Percentiles rank a stretch among this genome's conserved stretches.
Evolutionary conservation across 257 asterid species (phyloP).

Genomic region (Schizonepeta tenuifolia): DNA sequence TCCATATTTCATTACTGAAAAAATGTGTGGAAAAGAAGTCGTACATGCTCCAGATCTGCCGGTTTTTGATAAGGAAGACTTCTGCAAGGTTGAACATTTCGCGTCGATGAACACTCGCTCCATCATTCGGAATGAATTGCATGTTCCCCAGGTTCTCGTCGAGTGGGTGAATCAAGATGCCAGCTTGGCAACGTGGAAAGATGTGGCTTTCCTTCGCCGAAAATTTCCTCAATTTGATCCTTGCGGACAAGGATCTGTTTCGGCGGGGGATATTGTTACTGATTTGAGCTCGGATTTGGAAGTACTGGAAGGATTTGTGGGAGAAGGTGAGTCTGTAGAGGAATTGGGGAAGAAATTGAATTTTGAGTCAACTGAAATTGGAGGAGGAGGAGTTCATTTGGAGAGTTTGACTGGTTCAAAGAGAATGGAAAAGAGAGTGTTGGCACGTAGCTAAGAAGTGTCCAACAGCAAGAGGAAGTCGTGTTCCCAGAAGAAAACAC

Average conservation of each 20-base stretch:
- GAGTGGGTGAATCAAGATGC: background rate
- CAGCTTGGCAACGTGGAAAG: background rate
- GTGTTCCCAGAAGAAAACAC: too few species aligned
- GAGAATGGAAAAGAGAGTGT: too few species aligned
- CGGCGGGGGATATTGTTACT: background rate
- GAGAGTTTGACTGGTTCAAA: too few species aligned
- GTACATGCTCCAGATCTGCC: background rate
- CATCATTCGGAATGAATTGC: rapidly evolving
- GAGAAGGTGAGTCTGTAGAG: too few species aligned
- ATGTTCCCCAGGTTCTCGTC: background rate
- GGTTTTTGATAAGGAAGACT: background rate
- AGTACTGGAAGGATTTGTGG: too few species aligned
- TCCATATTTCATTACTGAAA: background rate
- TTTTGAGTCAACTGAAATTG: too few species aligned
- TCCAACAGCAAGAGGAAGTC: too few species aligned
- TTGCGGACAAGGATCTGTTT: background rate
- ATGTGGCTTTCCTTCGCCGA: too few species aligned
- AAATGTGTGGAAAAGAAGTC: background rate
- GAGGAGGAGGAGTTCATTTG: too few species aligned
- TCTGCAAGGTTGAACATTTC: background rate
- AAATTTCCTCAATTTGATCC: background rate
- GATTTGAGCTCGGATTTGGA: too few species aligned
- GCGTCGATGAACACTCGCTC: background rate
- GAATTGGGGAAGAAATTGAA: too few species aligned
- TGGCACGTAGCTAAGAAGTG: too few species aligned